Conservation (phyloP, 345 rosid species). For the Salix brachista region DNA sequence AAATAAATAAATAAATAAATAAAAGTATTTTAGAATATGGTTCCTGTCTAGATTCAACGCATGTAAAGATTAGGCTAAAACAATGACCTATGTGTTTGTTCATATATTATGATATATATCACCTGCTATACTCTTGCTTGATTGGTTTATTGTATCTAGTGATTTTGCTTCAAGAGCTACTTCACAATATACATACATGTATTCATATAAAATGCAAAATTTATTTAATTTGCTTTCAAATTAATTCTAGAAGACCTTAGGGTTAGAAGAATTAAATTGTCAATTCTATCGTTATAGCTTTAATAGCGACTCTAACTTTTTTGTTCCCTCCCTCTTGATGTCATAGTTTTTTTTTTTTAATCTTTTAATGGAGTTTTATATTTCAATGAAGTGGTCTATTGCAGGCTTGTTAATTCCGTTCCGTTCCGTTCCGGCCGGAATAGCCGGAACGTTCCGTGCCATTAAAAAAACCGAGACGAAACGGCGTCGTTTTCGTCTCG, state of each 20-base stretch:
- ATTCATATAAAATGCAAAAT: too few species aligned
- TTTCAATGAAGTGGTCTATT: too few species aligned
- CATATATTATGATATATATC: not conserved
- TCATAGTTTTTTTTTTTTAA: too few species aligned
- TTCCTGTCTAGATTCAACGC: not conserved
- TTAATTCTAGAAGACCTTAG: not conserved
- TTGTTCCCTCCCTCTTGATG: not conserved
- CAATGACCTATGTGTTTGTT: not conserved
- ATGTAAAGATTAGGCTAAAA: not conserved
- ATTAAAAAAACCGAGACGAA: too few species aligned
- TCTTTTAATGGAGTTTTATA: not conserved
- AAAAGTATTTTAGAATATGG: not conserved
- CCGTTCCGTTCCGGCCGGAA: too few species aligned
- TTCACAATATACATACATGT: not conserved
- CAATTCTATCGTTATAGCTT: not conserved
- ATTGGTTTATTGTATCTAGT: not conserved
- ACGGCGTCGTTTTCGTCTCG: too few species aligned
- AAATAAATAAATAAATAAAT: not conserved
- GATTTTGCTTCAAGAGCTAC: not conserved
- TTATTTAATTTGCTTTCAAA: not conserved
- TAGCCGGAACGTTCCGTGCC: too few species aligned
- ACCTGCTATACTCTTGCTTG: not conserved
- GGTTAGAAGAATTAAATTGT: not conserved
- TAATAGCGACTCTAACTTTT: not conserved
- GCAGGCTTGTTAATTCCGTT: too few species aligned